Conservation (phyloP, 768 basidiomycete species). For the Hypholoma sublateritium region DNA sequence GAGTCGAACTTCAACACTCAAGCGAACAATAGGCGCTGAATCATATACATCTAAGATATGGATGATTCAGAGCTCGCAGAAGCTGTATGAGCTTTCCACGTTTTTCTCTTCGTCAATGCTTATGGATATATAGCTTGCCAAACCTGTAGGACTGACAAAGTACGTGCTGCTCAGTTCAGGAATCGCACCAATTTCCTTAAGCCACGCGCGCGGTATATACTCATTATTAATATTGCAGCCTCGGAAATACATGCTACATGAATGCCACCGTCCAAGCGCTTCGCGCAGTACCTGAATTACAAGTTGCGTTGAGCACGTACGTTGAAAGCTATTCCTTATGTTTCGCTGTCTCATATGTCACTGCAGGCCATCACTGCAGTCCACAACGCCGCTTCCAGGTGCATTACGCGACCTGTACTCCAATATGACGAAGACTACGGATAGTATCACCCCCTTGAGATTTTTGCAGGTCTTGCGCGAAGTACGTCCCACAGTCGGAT, state of each 20-base stretch:
- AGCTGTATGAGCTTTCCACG: conserved; percentile 52
- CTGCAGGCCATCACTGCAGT: conserved; percentile 37
- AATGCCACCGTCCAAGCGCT: conserved; percentile 95
- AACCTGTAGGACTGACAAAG: conserved; percentile 84
- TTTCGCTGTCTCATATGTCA: background rate
- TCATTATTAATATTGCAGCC: conserved; percentile 28
- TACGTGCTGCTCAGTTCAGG: conserved; percentile 25
- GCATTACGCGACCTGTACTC: conserved; percentile 68
- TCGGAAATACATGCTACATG: conserved; percentile 98
- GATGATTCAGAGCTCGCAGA: conserved; percentile 77
- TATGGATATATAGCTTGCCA: conserved; percentile 51
- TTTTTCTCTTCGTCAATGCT: background rate
- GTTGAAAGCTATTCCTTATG: conserved; percentile 17
- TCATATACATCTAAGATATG: conserved; percentile 60
- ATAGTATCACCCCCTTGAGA: conserved; percentile 64
- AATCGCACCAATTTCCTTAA: background rate
- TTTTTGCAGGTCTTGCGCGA: conserved; percentile 75
- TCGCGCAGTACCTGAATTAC: conserved; percentile 88
- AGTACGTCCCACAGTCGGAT: conserved; percentile 20
- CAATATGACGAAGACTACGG: conserved; percentile 74
- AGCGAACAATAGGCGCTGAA: background rate
- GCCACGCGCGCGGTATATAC: no score
- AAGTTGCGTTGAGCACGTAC: conserved; percentile 63
- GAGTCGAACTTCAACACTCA: conserved; percentile 7
- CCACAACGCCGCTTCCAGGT: conserved; percentile 43